A percentile compares a stretch with the other conserved stretches of the same genome.
Evolutionary conservation across 1,284 basidiomycete genomes (phyloP).

Genomic region (Malassezia caprae): DNA sequence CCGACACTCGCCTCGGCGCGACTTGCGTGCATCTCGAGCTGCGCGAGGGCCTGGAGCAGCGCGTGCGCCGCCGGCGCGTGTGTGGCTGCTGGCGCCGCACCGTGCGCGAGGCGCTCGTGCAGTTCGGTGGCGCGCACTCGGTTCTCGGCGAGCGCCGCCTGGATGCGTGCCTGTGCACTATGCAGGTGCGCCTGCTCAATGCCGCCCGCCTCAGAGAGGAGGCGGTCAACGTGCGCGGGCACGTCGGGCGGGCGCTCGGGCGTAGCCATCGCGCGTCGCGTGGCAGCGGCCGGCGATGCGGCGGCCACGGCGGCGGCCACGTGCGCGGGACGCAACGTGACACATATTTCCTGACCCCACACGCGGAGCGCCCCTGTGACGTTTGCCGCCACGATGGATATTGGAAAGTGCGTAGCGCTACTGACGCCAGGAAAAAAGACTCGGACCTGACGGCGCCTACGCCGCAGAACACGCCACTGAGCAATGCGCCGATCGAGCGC

Average conservation of each 20-base stretch:
- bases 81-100: neutral
- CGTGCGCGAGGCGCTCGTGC: neutral
- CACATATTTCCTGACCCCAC: neutral
- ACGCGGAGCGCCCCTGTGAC: neutral
- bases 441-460: slow-evolving; percentile 57
- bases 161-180: slow-evolving; percentile 1
- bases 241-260: neutral
- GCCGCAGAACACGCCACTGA: slow-evolving; percentile 69
- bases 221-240: slow-evolving; percentile 1
- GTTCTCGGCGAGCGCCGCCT: neutral
- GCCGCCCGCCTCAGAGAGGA: neutral
- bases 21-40: slow-evolving; percentile 70
- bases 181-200: slow-evolving; percentile 1
- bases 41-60: slow-evolving; percentile 80
- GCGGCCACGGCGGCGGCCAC: neutral
- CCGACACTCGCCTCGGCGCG: slow-evolving; percentile 82
- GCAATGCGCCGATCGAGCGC: slow-evolving; percentile 55
- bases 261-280: slow-evolving; percentile 3
- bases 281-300: neutral
- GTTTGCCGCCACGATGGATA: slow-evolving; percentile 20
- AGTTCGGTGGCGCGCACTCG: neutral
- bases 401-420: slow-evolving; percentile 23
- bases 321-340: slow-evolving; percentile 1
- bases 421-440: slow-evolving; percentile 26
- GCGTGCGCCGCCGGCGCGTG: slow-evolving; percentile 7